Evolutionary conservation across 306 rosid species (phyloP).

Genomic region (Lagenaria siceraria): DNA sequence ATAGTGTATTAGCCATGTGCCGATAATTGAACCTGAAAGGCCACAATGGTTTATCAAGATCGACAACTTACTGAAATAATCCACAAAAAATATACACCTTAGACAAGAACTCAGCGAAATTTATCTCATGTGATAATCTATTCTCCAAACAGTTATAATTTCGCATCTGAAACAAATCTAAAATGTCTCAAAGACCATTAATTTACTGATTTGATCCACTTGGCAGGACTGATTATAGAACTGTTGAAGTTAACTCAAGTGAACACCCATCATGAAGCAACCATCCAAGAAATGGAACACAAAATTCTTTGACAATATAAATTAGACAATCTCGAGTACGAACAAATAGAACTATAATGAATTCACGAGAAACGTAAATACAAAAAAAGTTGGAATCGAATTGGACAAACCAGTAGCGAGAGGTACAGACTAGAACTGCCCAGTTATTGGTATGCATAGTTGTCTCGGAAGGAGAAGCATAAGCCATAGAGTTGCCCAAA

Average conservation of each 20-base stretch:
- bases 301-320: neutral
- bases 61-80: neutral
- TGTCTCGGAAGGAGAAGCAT: slow-evolving; percentile 32
- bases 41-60: neutral
- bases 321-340: neutral
- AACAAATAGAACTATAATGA: neutral
- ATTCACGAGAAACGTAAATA: neutral
- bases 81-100: neutral
- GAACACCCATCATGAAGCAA: neutral
- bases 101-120: neutral
- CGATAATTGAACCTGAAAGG: slow-evolving; percentile 83
- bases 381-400: neutral
- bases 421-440: slow-evolving; percentile 93
- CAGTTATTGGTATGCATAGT: slow-evolving; percentile 82
- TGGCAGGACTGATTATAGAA: neutral
- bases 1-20: slow-evolving; percentile 94
- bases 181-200: neutral
- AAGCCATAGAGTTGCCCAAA: slow-evolving; percentile 23
- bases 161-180: neutral
- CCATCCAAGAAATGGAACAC: neutral
- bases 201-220: neutral
- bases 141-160: neutral
- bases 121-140: neutral
- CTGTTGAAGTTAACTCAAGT: neutral
- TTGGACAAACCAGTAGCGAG: slow-evolving; percentile 62